Base-by-base conservation (phyloP, 2,329 filamentous ascomycete genomes). In the Diaporthe ilicicola region DNA sequence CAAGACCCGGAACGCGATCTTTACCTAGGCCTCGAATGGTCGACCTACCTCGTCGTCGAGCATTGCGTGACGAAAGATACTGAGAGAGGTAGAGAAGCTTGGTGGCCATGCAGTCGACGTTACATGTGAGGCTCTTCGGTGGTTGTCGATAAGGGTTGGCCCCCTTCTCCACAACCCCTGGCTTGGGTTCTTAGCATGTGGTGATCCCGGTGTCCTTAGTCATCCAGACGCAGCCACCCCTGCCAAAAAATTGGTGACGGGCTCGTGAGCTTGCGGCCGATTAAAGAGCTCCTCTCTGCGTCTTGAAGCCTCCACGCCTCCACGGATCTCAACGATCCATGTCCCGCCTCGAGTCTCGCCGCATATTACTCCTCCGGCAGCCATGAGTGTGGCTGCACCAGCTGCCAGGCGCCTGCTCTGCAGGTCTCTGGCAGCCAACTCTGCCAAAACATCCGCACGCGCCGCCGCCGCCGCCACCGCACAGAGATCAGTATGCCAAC, bases 301-400 rank as follows among this genome's bases (percentile, higher is more conserved):
- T 10, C 59, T 42, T 59, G 32, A 56, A 37, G 51, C 65, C 29
- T 19, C 19, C 61, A 46, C 29, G 59, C 48, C 39, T 34, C 59
- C 42, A 37, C 59, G 56, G 54, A 64, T 59, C 56, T 39, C 65
- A 54, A 53, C 46, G 67, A 64, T 67, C 59, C 22, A 67, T 65
- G 61, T 51, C 42, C 59, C 56, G 50, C 64, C 67, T 48, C 73
- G 69, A 70, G 75, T 66, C 74, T n/a, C 32, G 44, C n/a, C 67
- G 51, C 44, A 22, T 42, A 39, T 12, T 32, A 54, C 37, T 22
- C 24, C 50, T 39, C 51, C 53, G 70, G 67, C 78, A 83, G 83
- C 78, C 79, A 89, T 89, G 87, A 88, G 86, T 78, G 83, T 84
- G 79, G 84, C 84, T 85, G 85, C 85, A 74, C 85, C 86, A 80